Base-by-base conservation (phyloP, 768 basidiomycete genomes). In the Pleurotus cornucopiae region DNA sequence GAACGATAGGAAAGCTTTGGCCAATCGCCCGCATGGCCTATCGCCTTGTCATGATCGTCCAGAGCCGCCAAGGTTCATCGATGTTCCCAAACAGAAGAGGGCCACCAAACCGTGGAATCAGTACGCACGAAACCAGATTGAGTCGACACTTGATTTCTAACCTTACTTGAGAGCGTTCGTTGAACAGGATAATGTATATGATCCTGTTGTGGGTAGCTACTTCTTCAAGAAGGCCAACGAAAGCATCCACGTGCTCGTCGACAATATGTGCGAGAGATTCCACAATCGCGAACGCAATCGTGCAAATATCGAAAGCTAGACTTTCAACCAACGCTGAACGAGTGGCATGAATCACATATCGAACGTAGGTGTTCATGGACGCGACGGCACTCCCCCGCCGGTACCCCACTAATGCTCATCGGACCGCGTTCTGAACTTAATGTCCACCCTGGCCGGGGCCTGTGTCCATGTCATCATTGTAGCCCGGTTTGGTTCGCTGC, bases 331-430 rank as follows among this genome's bases (percentile, higher is more conserved):
- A 23, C 23, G 23, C 5, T 23, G 23, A 5, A 23, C 1, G 21
- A 23, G 21, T 23, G 21, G 21, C 21, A 23, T 30, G 30, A 30
- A 30, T 30, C 30, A 6, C 30, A 30, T 30, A 30, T 11, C 14
- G 41, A 44, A 44, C n/a, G 51, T 52, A 52, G 51, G 51, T 23
- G 51, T 12, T 6, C n/a, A 39, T 52, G 40, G 51, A 34, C 38
- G 38, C 38, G 21, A 52, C 51, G 51, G 34, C 51, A 53, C 51
- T 53, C 37, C 37, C 39, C 51, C 37, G 48, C 48, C 30, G 48
- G 16, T 34, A 47, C n/a, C 13, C 20, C 26, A 23, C 46, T 25
- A 47, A 47, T 49, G 30, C 13, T 49, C 26, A n/a, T 26, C 21
- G 48, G 21, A 34, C 48, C 48, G 48, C 48, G 16, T n/a, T 23